Percentiles rank a stretch among this genome's conserved stretches.
These are phyloP conservation scores for Thielaviopsis cerberus DNA, from an alignment of 2,329 filamentous ascomycete genomes.

Conservation along the genomic window DNA sequence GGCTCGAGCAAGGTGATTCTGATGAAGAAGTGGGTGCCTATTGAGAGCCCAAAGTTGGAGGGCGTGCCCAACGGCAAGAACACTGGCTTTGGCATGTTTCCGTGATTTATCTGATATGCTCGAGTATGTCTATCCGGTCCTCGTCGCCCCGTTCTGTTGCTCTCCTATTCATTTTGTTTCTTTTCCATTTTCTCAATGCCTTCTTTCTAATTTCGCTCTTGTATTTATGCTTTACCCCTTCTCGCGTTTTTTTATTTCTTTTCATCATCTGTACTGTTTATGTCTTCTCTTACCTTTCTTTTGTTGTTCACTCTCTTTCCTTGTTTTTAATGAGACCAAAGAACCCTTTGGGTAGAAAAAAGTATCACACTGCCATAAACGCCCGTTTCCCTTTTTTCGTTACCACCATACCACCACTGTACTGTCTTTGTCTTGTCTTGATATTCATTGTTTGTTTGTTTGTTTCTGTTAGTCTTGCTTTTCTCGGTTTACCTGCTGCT, in stretches of 20 bases:
- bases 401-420: background rate
- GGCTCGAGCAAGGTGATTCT: conserved; percentile 3
- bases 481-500: background rate
- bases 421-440: background rate
- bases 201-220: background rate
- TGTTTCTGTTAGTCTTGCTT: background rate
- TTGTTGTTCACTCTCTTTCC: background rate
- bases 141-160: background rate
- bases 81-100: conserved; percentile 9
- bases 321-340: conserved; percentile 7
- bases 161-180: background rate
- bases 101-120: background rate
- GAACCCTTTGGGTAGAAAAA: background rate
- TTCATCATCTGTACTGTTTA: background rate
- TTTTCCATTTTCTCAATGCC: background rate
- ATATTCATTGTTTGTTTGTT: background rate
- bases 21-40: conserved; percentile 4
- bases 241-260: background rate
- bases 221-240: background rate
- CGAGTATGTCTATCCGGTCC: no score
- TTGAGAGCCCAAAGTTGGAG: conserved; percentile 1
- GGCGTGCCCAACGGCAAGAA: background rate
- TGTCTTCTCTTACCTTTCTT: background rate
- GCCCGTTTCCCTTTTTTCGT: background rate
- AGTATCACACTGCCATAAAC: background rate